These are phyloP conservation scores for Austroboletus eburneus DNA, from an alignment of 768 basidiomycete species.

Conservation along the genomic window DNA sequence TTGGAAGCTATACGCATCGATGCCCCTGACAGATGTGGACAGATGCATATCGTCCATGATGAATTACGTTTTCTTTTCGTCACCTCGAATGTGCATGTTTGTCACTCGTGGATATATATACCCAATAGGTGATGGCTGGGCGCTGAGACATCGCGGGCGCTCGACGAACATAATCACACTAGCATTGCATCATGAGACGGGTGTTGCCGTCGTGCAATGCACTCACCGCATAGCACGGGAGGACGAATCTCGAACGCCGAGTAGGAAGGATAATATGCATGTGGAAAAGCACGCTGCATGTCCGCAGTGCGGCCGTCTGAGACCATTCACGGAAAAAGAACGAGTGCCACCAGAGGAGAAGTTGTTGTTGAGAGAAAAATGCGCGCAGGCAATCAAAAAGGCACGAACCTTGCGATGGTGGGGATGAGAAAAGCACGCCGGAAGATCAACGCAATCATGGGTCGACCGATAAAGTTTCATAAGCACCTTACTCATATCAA, in stretches of 20 bases:
- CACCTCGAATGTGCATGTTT: neutral
- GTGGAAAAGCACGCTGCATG: constrained; percentile 9
- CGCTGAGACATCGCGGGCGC: constrained; percentile 10
- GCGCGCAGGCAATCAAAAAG: constrained; percentile 19
- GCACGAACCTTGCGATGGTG: constrained; percentile 18
- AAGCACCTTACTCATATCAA: constrained; percentile 21
- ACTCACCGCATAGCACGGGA: neutral
- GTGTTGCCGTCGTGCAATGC: no score
- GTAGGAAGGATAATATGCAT: constrained; percentile 1
- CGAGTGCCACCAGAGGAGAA: constrained; percentile 15
- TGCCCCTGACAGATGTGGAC: constrained; percentile 1
- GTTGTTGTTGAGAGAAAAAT: constrained; percentile 19
- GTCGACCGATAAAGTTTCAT: constrained; percentile 28
- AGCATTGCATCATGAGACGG: constrained; percentile 9
- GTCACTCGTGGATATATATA: neutral
- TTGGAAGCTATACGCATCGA: neutral
- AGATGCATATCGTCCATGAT: neutral
- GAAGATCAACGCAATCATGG: constrained; percentile 27
- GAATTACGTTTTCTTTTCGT: neutral
- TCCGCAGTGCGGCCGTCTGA: constrained; percentile 25
- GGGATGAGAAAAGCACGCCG: constrained; percentile 18
- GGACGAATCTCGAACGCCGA: neutral
- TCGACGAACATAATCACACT: constrained; percentile 3
- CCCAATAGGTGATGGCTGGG: constrained; percentile 4
- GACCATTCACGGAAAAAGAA: constrained; percentile 4